A percentile compares a stretch with the other conserved stretches of the same genome.
These are phyloP conservation scores for Sicyos baderoa DNA, from an alignment of 306 rosid species.

Conservation along the genomic window DNA sequence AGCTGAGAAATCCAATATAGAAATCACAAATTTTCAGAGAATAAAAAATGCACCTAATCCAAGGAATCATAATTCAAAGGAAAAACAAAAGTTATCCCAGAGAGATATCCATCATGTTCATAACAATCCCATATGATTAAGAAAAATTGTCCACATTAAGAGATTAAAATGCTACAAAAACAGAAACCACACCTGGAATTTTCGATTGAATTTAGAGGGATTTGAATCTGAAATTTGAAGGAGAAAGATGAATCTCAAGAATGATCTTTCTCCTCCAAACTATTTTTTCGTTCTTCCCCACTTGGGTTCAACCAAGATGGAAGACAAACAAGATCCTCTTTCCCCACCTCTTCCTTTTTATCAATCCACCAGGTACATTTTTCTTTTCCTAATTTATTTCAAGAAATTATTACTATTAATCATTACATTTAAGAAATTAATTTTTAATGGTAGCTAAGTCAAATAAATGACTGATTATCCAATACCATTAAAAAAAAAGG, in stretches of 20 bases:
- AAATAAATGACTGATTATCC: too few species aligned
- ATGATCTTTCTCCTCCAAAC: slow-evolving; percentile 15
- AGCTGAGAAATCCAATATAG: slow-evolving; percentile 4
- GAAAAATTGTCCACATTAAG: neutral
- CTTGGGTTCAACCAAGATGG: slow-evolving; percentile 24
- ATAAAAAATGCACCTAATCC: neutral
- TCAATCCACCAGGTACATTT: neutral
- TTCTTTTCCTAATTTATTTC: neutral
- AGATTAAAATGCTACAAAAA: neutral
- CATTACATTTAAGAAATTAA: slow-evolving; percentile 8
- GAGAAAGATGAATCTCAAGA: neutral
- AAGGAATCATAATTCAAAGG: neutral
- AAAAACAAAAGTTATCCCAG: too few species aligned
- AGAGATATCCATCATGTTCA: too few species aligned
- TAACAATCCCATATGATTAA: neutral
- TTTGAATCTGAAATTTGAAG: too few species aligned
- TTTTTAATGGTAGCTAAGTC: neutral
- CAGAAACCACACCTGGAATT: slow-evolving; percentile 27
- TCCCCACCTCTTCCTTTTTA: neutral
- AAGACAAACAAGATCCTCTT: slow-evolving; percentile 20
- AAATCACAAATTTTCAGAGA: neutral
- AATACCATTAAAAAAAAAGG: too few species aligned
- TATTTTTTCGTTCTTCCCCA: neutral
- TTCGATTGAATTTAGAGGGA: neutral
- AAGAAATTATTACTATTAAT: neutral